Base-by-base conservation (phyloP, 768 basidiomycete genomes). In the Collybia sordida region DNA sequence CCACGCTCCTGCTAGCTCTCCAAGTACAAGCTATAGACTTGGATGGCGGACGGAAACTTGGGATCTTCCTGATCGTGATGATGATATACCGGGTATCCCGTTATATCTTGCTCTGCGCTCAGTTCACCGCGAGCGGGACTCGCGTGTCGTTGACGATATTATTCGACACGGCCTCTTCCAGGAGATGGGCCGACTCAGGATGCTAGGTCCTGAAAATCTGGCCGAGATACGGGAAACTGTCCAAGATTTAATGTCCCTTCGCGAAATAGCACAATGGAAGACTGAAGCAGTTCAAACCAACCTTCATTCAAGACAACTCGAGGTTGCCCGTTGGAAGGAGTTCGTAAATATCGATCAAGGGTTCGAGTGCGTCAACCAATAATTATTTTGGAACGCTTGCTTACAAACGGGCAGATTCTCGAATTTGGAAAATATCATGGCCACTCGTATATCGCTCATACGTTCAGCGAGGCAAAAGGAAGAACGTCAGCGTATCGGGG, bases 1-100 rank as follows among this genome's bases (percentile, higher is more conserved):
- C 41, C 50, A 67, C 11, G 53, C 59, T 50, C 61, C 52, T 47
- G 61, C 53, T 12, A 59, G 52, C 21, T 63, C 75, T 14, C 69
- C 80, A 0, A 71, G 73, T 38, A 77, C 90, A 72, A 80, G 73
- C 27, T 94, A 93, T 65, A 79, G 83, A 35, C 74, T 98, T 1
- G 97, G 90, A 14, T 98, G 97, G 97, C 79, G 95, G 40, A 96
- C 94, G 0, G 91, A 89, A 53, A 87, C 85, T 1, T 99, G 97
- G 97, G 95, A 98, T 66, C 72, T 99, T 21, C 95, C 95, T 1
- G 81, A 89, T 42, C 72, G 74, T 8, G 66, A 67, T 1, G 66
- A 73, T 46, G 68, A 69, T 19, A 71, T 71, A 22, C 65, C 82
- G 7, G 82, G 81, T 19, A 74, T 79, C 12, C 69, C 85, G 1